Evolutionary conservation across 106 monocot species (phyloP).

Genomic region (Agapanthus africanus): DNA sequence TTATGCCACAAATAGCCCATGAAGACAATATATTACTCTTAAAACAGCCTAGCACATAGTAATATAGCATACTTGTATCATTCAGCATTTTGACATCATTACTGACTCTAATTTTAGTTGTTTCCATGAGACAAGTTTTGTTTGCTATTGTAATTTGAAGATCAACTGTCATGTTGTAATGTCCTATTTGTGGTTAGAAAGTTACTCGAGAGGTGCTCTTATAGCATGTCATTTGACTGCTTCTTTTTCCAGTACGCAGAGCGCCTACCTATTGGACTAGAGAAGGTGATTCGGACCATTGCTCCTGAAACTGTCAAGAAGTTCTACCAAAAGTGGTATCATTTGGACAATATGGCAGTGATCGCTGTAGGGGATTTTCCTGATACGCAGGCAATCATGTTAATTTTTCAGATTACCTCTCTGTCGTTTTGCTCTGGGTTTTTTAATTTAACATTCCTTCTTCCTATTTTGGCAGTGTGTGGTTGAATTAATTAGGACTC

Average conservation of each 20-base stretch:
- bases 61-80: too few species aligned
- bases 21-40: too few species aligned
- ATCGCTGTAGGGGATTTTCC: constrained; percentile 92
- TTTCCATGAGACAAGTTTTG: neutral
- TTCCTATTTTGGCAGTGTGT: constrained; percentile 53
- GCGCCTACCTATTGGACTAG: constrained; percentile 87
- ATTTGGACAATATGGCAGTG: constrained; percentile 89
- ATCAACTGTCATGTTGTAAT: neutral
- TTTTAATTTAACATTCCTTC: neutral
- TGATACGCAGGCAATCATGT: constrained; percentile 58
- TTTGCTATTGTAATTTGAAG: neutral
- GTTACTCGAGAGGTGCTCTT: neutral
- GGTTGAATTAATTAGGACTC: constrained; percentile 83
- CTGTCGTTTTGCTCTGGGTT: neutral
- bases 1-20: too few species aligned
- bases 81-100: too few species aligned
- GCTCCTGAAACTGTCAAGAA: constrained; percentile 71
- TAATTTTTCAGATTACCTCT: neutral
- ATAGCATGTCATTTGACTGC: constrained; percentile 2
- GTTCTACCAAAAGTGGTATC: constrained; percentile 92
- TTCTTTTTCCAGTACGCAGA: constrained; percentile 78
- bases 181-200: neutral
- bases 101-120: too few species aligned
- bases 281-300: constrained; percentile 88
- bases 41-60: neutral